These are phyloP conservation scores for Kwoniella sp. DNA, from an alignment of 768 basidiomycete genomes.

Conservation along the genomic window DNA sequence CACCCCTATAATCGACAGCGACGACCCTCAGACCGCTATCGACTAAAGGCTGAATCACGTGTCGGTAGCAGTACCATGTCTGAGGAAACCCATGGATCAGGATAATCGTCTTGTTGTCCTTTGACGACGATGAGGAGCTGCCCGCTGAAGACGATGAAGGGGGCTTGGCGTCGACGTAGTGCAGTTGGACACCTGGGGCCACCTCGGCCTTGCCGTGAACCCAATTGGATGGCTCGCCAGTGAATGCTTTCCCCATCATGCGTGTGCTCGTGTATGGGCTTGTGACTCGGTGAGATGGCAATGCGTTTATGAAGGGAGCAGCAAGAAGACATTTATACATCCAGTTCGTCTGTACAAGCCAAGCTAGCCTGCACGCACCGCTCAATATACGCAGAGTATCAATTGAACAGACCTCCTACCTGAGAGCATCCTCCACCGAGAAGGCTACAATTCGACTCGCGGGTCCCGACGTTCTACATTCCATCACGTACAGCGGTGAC, in stretches of 20 bases:
- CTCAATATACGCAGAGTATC: too few relatives aligned
- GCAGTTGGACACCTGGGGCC: constrained; percentile 4
- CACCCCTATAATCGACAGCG: constrained; percentile 35
- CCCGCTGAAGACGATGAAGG: constrained; percentile 7
- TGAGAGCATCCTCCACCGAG: too few relatives aligned
- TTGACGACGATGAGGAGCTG: constrained; percentile 5
- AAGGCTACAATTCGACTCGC: too few relatives aligned
- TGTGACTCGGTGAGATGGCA: too few relatives aligned
- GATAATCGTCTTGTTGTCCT: constrained; percentile 14
- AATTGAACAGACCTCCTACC: too few relatives aligned
- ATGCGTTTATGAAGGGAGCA: too few relatives aligned
- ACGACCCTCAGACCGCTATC: constrained; percentile 30
- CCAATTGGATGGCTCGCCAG: constrained; percentile 18
- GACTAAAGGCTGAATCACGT: constrained; percentile 26
- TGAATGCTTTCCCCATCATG: constrained; percentile 15
- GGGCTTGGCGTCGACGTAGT: constrained; percentile 16
- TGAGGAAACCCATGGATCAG: constrained; percentile 37
- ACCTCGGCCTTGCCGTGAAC: constrained; percentile 20
- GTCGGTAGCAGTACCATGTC: constrained; percentile 36
- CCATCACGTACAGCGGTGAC: too few relatives aligned
- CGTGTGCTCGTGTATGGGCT: background rate
- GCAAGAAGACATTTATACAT: too few relatives aligned
- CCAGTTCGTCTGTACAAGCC: too few relatives aligned
- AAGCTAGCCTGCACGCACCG: too few relatives aligned
- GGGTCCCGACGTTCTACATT: too few relatives aligned